Base-by-base conservation (phyloP, 1,284 basidiomycete genomes). In the Cryptococcus neoformans region DNA sequence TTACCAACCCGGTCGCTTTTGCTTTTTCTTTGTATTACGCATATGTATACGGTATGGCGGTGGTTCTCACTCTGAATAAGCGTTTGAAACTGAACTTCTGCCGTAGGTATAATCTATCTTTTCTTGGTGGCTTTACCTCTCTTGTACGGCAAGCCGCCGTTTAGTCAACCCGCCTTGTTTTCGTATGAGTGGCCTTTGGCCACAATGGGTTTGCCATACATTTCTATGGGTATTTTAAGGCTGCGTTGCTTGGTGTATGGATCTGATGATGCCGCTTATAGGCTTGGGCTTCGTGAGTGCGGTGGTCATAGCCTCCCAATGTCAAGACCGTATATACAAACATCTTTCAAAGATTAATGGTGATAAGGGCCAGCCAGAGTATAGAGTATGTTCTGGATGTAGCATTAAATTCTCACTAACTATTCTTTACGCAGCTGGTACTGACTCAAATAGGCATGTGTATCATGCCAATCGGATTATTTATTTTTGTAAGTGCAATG, bases 361-460 rank as follows among this genome's bases (percentile, higher is more conserved):
- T 0, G 67, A 66, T 16, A 48, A 64, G 14, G 77, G 78, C 9
- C 66, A 74, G 54, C 78, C 78, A 3, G 78, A 79, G 54, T 79
- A 76, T 45, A 56, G 78, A 14, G 74, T 78, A 45, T 51, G 72
- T 68, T 4, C 10, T 14, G 6, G 34, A 21, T 35, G 10, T 17
- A 46, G 39, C 16, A 54, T 53, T 44, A 12, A 38, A 2, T 40
- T 35, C 34, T 7, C 8, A 36, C 12, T 21, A n/a, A 42, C 17
- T 17, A 16, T 12, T 16, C 47, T 48, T 21, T 21, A 21, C 21
- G 21, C 21, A 21, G 21, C 74, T 80, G 17, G 75, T 79, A 11
- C 66, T 78, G 28, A 76, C 76, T 39, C 73, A 79, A 39, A 69
- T 76, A 3, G 80, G 80, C 7, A 81, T 81, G 79, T 55, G 75